Conservation (phyloP, 2,329 filamentous ascomycete genomes). For the Trichoderma asperellum region DNA sequence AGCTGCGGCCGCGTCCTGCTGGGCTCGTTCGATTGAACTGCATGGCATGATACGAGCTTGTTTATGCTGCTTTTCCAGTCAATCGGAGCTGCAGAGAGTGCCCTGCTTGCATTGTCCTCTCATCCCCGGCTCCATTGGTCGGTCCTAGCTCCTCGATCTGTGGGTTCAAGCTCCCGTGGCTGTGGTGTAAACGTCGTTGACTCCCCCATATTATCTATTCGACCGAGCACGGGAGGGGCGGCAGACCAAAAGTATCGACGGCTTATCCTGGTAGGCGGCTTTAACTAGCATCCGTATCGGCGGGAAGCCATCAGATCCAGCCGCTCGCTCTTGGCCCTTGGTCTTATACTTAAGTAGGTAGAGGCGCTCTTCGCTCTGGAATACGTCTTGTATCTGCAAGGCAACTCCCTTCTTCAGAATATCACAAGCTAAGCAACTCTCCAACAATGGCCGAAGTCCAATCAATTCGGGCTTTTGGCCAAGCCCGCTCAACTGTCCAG, state of each 20-base stretch:
- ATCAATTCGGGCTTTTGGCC: conserved; percentile 67
- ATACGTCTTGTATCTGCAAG: conserved; percentile 1
- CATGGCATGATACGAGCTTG: conserved; percentile 9
- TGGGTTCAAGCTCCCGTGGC: conserved; percentile 1
- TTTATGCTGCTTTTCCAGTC: not conserved
- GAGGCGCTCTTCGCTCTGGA: not conserved
- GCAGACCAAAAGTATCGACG: conserved; percentile 3
- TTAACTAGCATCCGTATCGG: conserved; percentile 3
- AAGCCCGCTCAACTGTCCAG: conserved; percentile 66
- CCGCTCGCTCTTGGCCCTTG: not conserved
- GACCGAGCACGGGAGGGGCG: not conserved
- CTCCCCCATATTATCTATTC: not conserved
- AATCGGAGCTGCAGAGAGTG: conserved; percentile 7
- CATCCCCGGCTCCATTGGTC: not conserved
- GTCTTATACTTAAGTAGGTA: conserved; percentile 21
- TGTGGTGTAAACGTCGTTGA: not conserved
- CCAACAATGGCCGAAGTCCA: conserved; percentile 49
- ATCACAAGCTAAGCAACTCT: not conserved
- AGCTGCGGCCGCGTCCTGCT: conserved; percentile 22
- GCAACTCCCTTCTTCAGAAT: conserved; percentile 11
- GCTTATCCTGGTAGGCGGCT: conserved; percentile 11
- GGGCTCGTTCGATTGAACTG: conserved; percentile 20
- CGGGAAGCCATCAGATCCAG: not conserved
- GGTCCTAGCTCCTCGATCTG: not conserved
- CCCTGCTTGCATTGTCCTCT: not conserved